Percentiles rank a stretch among this genome's conserved stretches.
phyloP scores from a whole-genome alignment of 768 basidiomycete genomes.

The Naganishia kalamii region DNA sequence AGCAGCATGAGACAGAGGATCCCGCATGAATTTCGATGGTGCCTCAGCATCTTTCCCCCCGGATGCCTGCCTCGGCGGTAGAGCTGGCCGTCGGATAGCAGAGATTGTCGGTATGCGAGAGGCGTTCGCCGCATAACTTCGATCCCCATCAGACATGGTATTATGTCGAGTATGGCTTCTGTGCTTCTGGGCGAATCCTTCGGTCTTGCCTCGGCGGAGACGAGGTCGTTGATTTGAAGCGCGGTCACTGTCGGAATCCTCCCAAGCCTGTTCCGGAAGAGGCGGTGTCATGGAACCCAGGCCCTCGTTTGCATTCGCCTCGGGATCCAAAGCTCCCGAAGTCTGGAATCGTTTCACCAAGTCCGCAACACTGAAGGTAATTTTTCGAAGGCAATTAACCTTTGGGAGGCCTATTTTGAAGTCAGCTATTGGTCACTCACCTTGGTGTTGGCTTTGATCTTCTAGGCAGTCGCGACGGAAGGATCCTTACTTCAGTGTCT shows the following conservation, averaged over 20 bases:
- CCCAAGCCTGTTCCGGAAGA: slow-evolving; percentile 10
- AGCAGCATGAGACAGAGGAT: not conserved
- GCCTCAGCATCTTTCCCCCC: not conserved
- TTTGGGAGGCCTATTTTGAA: not conserved
- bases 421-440: slow-evolving; percentile 20
- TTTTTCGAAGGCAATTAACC: not conserved
- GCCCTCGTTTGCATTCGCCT: not conserved
- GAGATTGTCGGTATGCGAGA: slow-evolving; percentile 63
- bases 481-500: slow-evolving; percentile 35
- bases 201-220: slow-evolving; percentile 38
- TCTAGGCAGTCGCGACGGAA: slow-evolving; percentile 44
- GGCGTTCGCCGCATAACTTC: slow-evolving; percentile 86
- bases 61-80: not conserved
- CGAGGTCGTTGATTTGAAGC: slow-evolving; percentile 48
- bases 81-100: slow-evolving; percentile 10
- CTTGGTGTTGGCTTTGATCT: slow-evolving; percentile 40
- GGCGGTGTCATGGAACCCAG: not conserved
- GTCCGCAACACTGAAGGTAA: slow-evolving; percentile 59
- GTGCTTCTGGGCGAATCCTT: slow-evolving; percentile 28
- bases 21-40: not conserved
- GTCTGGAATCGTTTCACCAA: slow-evolving; percentile 56
- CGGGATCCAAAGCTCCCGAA: slow-evolving; percentile 4
- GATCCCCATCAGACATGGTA: slow-evolving; percentile 71
- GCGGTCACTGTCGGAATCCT: slow-evolving; percentile 74
- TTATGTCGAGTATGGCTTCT: slow-evolving; percentile 15